phyloP scores from a whole-genome alignment of 169 alveolate species.

The Toxoplasma gondii region DNA sequence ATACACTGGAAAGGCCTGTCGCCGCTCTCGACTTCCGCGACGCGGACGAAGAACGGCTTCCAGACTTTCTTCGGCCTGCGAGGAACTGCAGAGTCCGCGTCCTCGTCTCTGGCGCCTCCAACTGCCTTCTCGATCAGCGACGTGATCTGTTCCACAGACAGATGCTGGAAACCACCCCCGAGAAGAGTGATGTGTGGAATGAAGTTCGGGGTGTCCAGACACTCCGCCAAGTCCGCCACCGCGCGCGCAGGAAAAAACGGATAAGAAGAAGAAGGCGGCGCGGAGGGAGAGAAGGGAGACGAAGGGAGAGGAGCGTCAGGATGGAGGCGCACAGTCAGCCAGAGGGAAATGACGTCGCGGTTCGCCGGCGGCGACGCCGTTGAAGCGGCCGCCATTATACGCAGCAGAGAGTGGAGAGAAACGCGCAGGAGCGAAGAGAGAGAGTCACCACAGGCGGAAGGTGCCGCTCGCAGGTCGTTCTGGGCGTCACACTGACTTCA shows the following conservation, averaged over 20 bases:
- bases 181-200: conserved; percentile 31
- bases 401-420: not conserved
- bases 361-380: not conserved
- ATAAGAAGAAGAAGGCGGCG: not conserved
- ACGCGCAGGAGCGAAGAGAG: not conserved
- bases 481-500: not conserved
- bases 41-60: not conserved
- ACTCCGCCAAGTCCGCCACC: not conserved
- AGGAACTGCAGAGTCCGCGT: not conserved
- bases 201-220: conserved; percentile 33
- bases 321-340: conserved; percentile 1
- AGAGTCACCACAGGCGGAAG: not conserved
- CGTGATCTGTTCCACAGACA: not conserved
- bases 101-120: not conserved
- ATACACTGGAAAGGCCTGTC: conserved; percentile 19
- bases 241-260: not conserved
- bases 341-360: not conserved
- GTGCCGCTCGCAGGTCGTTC: not conserved
- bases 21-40: not conserved
- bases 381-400: not conserved
- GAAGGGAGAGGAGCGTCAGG: not conserved
- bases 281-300: not conserved
- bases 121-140: not conserved
- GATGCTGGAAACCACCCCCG: conserved; percentile 16
- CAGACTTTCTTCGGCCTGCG: not conserved